These are phyloP conservation scores for Pseudozyma tsukubaensis DNA, from an alignment of 1,284 basidiomycete genomes.

Conservation along the genomic window DNA sequence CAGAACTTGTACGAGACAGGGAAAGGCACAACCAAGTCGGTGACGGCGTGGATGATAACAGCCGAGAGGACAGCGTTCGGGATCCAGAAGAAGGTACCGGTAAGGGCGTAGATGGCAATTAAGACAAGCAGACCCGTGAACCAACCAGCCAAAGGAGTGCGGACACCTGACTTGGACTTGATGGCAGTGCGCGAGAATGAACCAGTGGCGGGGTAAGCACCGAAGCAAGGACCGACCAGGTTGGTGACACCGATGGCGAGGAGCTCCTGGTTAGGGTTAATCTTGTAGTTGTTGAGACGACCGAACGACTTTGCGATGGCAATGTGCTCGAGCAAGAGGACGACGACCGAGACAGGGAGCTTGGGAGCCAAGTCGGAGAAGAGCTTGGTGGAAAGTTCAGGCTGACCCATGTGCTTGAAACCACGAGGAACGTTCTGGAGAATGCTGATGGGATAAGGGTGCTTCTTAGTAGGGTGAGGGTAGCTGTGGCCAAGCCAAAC, in stretches of 20 bases:
- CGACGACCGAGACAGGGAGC: slow-evolving; percentile 91
- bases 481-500: slow-evolving; percentile 55
- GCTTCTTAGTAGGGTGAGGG: slow-evolving; percentile 72
- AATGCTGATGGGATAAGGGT: slow-evolving; percentile 90
- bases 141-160: slow-evolving; percentile 91
- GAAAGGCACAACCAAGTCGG: slow-evolving; percentile 89
- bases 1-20: slow-evolving; percentile 90
- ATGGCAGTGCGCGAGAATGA: slow-evolving; percentile 97
- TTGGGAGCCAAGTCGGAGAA: slow-evolving; percentile 79
- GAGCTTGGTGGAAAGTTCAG: slow-evolving; percentile 76
- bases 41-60: slow-evolving; percentile 90
- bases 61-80: slow-evolving; percentile 79
- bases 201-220: slow-evolving; percentile 94
- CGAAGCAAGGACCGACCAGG: slow-evolving; percentile 74
- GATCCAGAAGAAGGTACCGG: slow-evolving; percentile 70
- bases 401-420: slow-evolving; percentile 77
- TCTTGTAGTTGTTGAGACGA: slow-evolving; percentile 94
- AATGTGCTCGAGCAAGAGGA: slow-evolving; percentile 95
- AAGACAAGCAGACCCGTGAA: slow-evolving; percentile 88
- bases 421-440: slow-evolving; percentile 76
- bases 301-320: slow-evolving; percentile 94
- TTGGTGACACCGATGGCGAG: slow-evolving; percentile 98
- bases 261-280: slow-evolving; percentile 96
- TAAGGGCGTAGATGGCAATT: slow-evolving; percentile 89
- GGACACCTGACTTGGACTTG: slow-evolving; percentile 94